phyloP scores from a whole-genome alignment of 2,329 filamentous ascomycete species.

The Zymoseptoria passerinii region DNA sequence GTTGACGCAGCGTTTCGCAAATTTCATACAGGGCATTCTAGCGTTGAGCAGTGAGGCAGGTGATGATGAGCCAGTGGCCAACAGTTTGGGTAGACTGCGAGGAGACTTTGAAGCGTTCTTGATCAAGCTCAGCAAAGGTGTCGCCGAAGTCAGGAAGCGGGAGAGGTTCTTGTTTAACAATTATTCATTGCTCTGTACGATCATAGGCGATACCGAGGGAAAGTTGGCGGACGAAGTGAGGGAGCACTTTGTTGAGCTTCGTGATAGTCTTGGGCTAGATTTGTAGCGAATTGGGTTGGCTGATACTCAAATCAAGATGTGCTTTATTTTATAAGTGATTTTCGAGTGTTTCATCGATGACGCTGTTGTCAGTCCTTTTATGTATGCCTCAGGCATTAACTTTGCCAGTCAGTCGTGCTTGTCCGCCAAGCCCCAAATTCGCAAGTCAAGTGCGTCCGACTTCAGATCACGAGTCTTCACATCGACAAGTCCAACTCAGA shows the following conservation, averaged over 20 bases:
- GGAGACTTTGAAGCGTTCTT: conserved; percentile 79
- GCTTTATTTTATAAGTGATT: too few relatives aligned
- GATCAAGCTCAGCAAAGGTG: conserved; percentile 64
- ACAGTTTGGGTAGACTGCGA: conserved; percentile 67
- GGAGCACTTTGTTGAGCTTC: conserved; percentile 60
- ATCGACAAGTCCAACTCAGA: too few relatives aligned
- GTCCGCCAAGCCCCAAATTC: too few relatives aligned
- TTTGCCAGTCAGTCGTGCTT: too few relatives aligned
- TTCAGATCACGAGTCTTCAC: too few relatives aligned
- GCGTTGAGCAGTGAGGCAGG: conserved; percentile 79
- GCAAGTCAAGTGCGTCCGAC: too few relatives aligned
- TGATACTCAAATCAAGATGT: too few relatives aligned
- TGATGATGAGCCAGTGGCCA: conserved; percentile 85
- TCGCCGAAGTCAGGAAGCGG: conserved; percentile 69
- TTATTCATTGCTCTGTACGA: conserved; percentile 87
- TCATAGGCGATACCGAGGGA: conserved; percentile 64
- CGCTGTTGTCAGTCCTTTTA: too few relatives aligned
- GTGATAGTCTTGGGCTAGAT: conserved; percentile 25
- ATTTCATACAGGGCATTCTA: conserved; percentile 79
- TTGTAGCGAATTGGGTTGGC: conserved; percentile 2
- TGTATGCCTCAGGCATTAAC: too few relatives aligned
- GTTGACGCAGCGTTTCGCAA: conserved; percentile 89
- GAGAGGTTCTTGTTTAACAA: conserved; percentile 92
- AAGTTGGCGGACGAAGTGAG: conserved; percentile 68
- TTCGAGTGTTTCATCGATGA: too few relatives aligned